Percentiles rank a stretch among this genome's conserved stretches.
Conservation (phyloP, 2,329 filamentous ascomycete genomes). For the Beauveria sp. region DNA sequence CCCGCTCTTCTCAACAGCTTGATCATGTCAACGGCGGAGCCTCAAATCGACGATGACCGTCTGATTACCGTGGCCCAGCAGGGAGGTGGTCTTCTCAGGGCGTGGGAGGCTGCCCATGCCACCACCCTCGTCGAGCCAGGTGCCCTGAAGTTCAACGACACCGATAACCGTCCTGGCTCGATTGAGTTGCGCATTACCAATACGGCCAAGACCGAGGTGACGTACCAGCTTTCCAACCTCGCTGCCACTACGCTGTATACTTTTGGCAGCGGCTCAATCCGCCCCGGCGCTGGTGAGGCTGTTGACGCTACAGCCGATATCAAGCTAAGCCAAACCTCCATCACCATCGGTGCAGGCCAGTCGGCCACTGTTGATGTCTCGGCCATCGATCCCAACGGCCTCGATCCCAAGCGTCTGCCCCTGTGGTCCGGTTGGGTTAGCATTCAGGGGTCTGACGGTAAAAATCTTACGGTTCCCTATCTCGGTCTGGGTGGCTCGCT, state of each 20-base stretch:
- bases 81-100: conserved; percentile 11
- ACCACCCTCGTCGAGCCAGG: conserved; percentile 10
- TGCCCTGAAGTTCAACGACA: conserved; percentile 11
- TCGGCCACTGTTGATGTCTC: background rate
- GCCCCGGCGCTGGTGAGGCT: background rate
- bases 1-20: conserved; percentile 1
- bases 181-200: background rate
- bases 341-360: conserved; percentile 3
- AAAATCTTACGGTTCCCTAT: conserved; percentile 10
- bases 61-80: conserved; percentile 9
- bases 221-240: background rate
- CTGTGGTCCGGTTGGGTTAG: conserved; percentile 13
- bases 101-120: conserved; percentile 8
- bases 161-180: background rate
- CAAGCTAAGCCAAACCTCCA: conserved; percentile 3
- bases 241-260: background rate
- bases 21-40: conserved; percentile 7
- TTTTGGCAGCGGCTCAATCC: background rate
- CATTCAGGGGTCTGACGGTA: conserved; percentile 10
- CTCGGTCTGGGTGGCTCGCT: conserved; percentile 4
- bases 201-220: background rate
- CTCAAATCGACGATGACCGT: background rate
- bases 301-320: background rate
- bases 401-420: background rate
- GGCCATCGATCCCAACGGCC: background rate